Evolutionary conservation across 2,329 filamentous ascomycete genomes (phyloP).

Genomic region (Macroventuria anomochaeta): DNA sequence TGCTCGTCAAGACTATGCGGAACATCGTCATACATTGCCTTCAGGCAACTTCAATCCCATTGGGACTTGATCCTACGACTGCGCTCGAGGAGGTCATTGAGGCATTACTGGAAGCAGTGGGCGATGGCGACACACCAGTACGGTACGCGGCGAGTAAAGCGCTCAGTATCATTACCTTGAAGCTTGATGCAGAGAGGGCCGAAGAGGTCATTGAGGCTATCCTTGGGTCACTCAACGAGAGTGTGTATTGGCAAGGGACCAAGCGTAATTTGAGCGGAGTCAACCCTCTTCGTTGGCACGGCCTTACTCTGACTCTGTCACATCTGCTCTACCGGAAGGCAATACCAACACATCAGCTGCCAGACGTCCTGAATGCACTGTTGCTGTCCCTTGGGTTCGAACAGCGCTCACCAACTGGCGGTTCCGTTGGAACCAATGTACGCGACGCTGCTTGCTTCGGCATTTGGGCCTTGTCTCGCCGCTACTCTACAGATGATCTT

Average conservation of each 20-base stretch:
- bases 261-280: conserved; percentile 74
- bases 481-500: conserved; percentile 83
- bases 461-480: conserved; percentile 87
- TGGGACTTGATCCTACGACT: conserved; percentile 47
- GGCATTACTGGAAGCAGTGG: conserved; percentile 76
- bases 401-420: conserved; percentile 83
- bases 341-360: conserved; percentile 72
- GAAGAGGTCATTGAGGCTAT: conserved; percentile 87
- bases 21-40: conserved; percentile 73
- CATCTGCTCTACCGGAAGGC: conserved; percentile 87
- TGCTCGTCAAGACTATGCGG: conserved; percentile 82
- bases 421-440: conserved; percentile 85
- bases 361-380: conserved; percentile 77
- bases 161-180: conserved; percentile 83
- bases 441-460: conserved; percentile 96
- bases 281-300: conserved; percentile 88
- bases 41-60: conserved; percentile 41
- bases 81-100: conserved; percentile 80
- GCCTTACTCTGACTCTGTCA: conserved; percentile 83
- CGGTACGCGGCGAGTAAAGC: conserved; percentile 91
- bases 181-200: conserved; percentile 80
- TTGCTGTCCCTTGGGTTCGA: conserved; percentile 86
- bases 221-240: conserved; percentile 70
- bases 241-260: conserved; percentile 62
- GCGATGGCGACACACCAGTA: conserved; percentile 90